Base-by-base conservation (phyloP, 2,329 filamentous ascomycete genomes). In the Fusarium virguliforme region DNA sequence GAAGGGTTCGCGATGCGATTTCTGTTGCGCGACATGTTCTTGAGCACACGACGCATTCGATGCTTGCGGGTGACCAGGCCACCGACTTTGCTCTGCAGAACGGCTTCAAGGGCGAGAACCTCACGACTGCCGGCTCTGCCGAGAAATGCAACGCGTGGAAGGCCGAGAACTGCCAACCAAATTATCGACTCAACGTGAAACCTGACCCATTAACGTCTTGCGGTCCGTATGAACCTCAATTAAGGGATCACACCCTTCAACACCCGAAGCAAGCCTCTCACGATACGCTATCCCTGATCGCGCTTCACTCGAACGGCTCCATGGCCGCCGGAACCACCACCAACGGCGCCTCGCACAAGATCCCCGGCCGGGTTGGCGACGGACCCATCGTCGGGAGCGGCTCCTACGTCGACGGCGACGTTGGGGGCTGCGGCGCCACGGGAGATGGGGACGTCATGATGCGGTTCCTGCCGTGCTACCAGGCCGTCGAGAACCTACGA, bases 391-490 rank as follows among this genome's bases (percentile, higher is more conserved):
- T 82, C 0, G 87, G 87, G 1, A 86, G 84, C 59, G 87, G 86
- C 2, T 86, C 85, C 1, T 89, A 89, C 68, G 87, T 86, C 4
- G 87, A 89, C 67, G 80, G 79, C 5, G 85, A 86, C 4, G 83
- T 86, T 1, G 87, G 86, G 2, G 87, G 84, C 0, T 89, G 87
- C 69, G 87, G 86, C 8, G 86, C 87, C 2, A 88, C 87, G 0
- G 87, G 87, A 1, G 86, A 89, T 60, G 87, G 87, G 1, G 87
- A 89, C 71, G 77, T 88, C 64, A 87, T 88, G 86, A 86, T 88
- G 83, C 82, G 86, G 4, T 87, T 88, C 67, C 74, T 88, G 26
- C 87, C 87, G 0, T 89, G 87, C 73, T 88, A 88, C 70, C 87
- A 88, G 72, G 87, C 86, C 1, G 83, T 89, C 1, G 87, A 89